Base-by-base conservation (phyloP, 2,329 filamentous ascomycete species). In the Purpureocillium takamizusanense region DNA sequence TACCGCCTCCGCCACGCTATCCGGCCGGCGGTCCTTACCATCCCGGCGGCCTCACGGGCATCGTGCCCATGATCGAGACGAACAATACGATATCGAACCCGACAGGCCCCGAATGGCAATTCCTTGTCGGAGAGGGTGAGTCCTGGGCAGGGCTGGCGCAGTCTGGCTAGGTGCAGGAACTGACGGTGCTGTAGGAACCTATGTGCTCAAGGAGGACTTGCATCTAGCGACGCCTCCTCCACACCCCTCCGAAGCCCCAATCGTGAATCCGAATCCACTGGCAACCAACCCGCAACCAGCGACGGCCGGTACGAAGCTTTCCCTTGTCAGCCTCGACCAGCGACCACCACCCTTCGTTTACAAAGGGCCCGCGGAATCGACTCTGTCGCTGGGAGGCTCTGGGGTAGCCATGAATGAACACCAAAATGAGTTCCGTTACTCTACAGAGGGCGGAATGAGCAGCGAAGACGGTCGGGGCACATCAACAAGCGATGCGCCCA, bases 161-260 rank as follows among this genome's bases (percentile, higher is more conserved):
- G 21, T n/a, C 11, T 28, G 16, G 7, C 12, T 16, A 13, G 6
- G 16, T 14, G 8, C 5, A 10, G 14, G 17, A n/a, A 12, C 29
- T 42, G 40, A 42, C 37, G 31, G n/a, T n/a, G 32, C 13, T 3
- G 13, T 50, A 92, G 87, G 89, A 53, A 90, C 86, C 44, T 98
- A 98, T 55, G 74, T 85, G 16, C 76, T 97, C 32, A 83, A 88
- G 59, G 90, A 98, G 63, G 86, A 95, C 58, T 69, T 98, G 21
- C 83, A 88, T 49, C 81, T 98, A 41, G 90, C 92, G 33, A 95
- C 89, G 27, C 92, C 92, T 40, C 90, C 90, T 46, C 89, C 89
- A 12, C 92, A 98, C 63, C 92, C 92, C 16, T 95, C 89, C 44
- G 92, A 98, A 68, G 81, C 86, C 11, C 89, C 88, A 16, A 66